Base-by-base conservation (phyloP, 2,329 filamentous ascomycete genomes). In the Dichotomopilus funicola region DNA sequence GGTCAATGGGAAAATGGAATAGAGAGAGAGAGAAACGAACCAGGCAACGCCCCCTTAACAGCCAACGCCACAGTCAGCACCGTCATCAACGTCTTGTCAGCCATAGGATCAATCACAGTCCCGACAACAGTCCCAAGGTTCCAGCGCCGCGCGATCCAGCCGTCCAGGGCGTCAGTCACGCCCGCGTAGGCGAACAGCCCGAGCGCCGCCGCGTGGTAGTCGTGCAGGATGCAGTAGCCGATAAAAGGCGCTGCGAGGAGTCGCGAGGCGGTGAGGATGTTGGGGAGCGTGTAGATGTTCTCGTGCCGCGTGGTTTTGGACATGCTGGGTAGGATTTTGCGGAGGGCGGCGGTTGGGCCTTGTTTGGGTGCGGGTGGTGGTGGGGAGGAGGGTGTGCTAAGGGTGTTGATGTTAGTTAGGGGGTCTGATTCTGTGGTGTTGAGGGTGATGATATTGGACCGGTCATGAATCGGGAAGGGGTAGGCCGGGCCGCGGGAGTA, bases 211-310 rank as follows among this genome's bases (percentile, higher is more conserved):
- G 81, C 78, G 68, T 95, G 87, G 44, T 91, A 80, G 67, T 94
- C 87, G 63, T 95, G 82, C 2, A 97, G 78, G 56, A 99, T 86
- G 27, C 94, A 82, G 69, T 96, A 97, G 54, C 92, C 94, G 47
- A 96, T 83, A 35, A 88, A 77, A 0, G 94, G 94, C 0, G 94
- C 89, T 1, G 89, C 87, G 50, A 89, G 69, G 41, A 99, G 82
- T 2, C 94, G 88, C 2, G 90, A 89, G 62, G 92, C 85, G 1
- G 94, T 99, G 52, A 99, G 80, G 59, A 95, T 78, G 69, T 99
- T 99, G 42, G 94, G 94, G n/a, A 99, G 68, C 38, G 90, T 99
- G 75, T 95, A 96, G 67, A 99, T 96, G 68, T 99, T 91, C 73
- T 99, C 94, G 68, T 86, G 89, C 7, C 75, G 60, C 44, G 69